Percentiles rank a stretch among this genome's conserved stretches.
phyloP scores from a whole-genome alignment of 768 basidiomycete species.

The Trametes cinnabarina region DNA sequence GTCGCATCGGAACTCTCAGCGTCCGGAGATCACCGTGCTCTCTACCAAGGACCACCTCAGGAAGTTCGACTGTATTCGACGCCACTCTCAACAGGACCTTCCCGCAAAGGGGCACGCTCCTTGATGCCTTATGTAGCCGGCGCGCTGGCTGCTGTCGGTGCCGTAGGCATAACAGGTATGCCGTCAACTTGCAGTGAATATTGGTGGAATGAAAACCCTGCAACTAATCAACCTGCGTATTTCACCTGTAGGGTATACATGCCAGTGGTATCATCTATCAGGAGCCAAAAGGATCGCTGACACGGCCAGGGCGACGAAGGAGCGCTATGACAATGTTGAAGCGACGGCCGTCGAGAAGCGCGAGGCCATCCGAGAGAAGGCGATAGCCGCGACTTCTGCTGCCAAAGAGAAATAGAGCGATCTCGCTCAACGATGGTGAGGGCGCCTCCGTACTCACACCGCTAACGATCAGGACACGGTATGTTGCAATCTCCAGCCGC shows the following conservation, averaged over 20 bases:
- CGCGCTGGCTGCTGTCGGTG: neutral
- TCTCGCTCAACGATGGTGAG: neutral
- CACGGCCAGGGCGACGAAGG: slow-evolving; percentile 28
- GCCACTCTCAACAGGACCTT: too few relatives aligned
- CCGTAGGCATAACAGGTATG: neutral
- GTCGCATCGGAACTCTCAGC: too few relatives aligned
- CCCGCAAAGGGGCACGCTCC: neutral
- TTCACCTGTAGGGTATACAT: slow-evolving; percentile 27
- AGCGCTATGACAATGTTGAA: slow-evolving; percentile 23
- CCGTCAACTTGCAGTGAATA: too few relatives aligned
- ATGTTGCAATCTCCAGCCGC: neutral
- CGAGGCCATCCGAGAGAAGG: neutral
- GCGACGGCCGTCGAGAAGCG: slow-evolving; percentile 20
- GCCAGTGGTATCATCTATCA: slow-evolving; percentile 44
- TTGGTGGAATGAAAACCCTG: too few relatives aligned
- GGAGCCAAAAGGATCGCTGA: slow-evolving; percentile 38
- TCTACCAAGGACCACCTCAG: too few relatives aligned
- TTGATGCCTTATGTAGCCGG: neutral
- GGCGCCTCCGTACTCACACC: neutral
- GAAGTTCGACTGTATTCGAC: too few relatives aligned
- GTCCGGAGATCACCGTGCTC: too few relatives aligned
- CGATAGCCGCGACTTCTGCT: neutral
- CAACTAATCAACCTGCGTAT: neutral
- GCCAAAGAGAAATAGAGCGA: neutral
- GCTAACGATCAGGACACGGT: neutral